Conservation (phyloP, 805 yeast genomes). For the Komagataella pseudopastoris region DNA sequence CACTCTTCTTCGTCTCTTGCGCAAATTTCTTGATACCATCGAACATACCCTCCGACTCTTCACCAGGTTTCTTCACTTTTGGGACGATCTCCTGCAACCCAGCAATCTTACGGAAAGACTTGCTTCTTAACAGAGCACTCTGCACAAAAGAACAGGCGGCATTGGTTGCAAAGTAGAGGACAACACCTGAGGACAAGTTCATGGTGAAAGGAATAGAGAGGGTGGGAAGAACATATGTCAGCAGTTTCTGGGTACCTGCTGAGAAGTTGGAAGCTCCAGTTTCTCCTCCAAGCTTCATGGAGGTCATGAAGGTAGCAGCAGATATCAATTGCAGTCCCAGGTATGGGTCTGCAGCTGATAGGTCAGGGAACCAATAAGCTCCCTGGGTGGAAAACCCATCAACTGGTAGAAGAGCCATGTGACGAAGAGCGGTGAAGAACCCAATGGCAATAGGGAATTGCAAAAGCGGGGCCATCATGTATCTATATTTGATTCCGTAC, state of each 20-base stretch:
- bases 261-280: slow-evolving; percentile 63
- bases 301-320: slow-evolving; percentile 60
- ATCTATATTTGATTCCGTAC: slow-evolving; percentile 60
- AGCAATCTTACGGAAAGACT: slow-evolving; percentile 45
- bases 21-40: slow-evolving; percentile 16
- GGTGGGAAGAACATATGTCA: slow-evolving; percentile 43
- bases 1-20: slow-evolving; percentile 16
- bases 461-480: slow-evolving; percentile 62
- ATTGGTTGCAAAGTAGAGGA: slow-evolving; percentile 75
- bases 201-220: slow-evolving; percentile 81
- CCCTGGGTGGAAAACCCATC: slow-evolving; percentile 76
- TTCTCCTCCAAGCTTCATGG: slow-evolving; percentile 83
- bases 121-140: slow-evolving; percentile 48
- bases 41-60: slow-evolving; percentile 13
- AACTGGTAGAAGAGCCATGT: slow-evolving; percentile 75
- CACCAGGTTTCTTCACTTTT: slow-evolving; percentile 3
- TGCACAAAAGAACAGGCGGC: slow-evolving; percentile 66
- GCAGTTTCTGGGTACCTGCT: slow-evolving; percentile 24
- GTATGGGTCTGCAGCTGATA: slow-evolving; percentile 81
- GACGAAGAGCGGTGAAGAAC: slow-evolving; percentile 73
- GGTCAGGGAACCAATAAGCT: slow-evolving; percentile 68
- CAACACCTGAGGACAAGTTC: slow-evolving; percentile 74
- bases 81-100: slow-evolving; percentile 27
- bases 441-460: slow-evolving; percentile 84
- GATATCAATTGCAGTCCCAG: slow-evolving; percentile 76